Percentiles rank a stretch among this genome's conserved stretches.
Evolutionary conservation across 2,329 filamentous ascomycete species (phyloP).

Genomic region (Thielaviopsis cerberus): DNA sequence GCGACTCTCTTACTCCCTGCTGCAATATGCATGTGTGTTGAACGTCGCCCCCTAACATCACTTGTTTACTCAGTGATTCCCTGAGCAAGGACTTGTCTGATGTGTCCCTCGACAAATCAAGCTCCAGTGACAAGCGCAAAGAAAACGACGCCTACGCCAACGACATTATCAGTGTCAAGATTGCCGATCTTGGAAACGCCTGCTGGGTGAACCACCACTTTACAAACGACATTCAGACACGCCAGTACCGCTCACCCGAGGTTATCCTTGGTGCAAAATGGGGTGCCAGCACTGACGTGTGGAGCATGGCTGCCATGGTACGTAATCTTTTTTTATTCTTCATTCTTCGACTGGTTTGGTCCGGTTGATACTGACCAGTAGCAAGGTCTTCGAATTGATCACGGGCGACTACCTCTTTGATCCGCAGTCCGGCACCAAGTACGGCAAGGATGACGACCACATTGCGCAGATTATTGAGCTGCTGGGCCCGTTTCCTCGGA

Average conservation of each 20-base stretch:
- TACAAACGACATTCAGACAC: slow-evolving; percentile 96
- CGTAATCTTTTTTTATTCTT: slow-evolving; percentile 16
- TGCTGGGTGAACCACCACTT: slow-evolving; percentile 99
- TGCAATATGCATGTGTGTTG: slow-evolving; percentile 2
- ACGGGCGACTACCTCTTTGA: slow-evolving; percentile 98
- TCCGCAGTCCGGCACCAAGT: slow-evolving; percentile 93
- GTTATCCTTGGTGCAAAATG: slow-evolving; percentile 94
- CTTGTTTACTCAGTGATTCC: slow-evolving; percentile 43
- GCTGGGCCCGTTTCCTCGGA: slow-evolving; percentile 81
- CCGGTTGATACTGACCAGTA: slow-evolving; percentile 1
- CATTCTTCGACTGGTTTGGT: neutral
- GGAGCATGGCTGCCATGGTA: slow-evolving; percentile 99
- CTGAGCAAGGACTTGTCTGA: slow-evolving; percentile 84
- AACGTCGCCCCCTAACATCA: slow-evolving; percentile 12
- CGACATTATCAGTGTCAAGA: slow-evolving; percentile 92
- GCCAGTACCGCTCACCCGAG: slow-evolving; percentile 91
- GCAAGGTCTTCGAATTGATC: slow-evolving; percentile 84
- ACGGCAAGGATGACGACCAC: slow-evolving; percentile 98
- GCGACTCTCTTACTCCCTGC: slow-evolving; percentile 2
- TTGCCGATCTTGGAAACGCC: slow-evolving; percentile 91
- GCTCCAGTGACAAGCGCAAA: slow-evolving; percentile 41
- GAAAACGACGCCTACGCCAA: slow-evolving; percentile 36
- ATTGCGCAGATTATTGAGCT: slow-evolving; percentile 98
- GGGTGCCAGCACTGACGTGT: slow-evolving; percentile 98
- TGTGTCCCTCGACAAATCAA: slow-evolving; percentile 71